Base-by-base conservation (phyloP, 2,329 filamentous ascomycete species). In the Aspergillus sp. region DNA sequence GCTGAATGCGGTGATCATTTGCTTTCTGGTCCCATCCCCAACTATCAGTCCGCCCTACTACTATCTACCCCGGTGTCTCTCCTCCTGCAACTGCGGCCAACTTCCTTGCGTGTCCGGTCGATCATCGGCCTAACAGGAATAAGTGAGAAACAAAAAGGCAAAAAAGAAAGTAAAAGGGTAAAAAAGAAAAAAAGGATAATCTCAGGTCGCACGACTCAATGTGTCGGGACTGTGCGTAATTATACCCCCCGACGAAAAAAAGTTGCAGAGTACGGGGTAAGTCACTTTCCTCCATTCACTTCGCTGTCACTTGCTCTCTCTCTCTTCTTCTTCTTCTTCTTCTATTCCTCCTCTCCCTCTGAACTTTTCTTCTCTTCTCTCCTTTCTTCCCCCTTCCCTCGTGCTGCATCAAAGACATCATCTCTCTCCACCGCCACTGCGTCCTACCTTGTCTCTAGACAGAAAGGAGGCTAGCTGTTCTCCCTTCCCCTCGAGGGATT, bases 61-160 rank as follows among this genome's bases (percentile, higher is more conserved):
- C n/a, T n/a, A 7, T n/a, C 33, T 35, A 13, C 8, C 12, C 12
- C 12, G 9, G 19, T 35, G 9, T 7, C 33, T 35, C 33, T 35
- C 33, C 19, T 10, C 33, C 33, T 35, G 31, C 31, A 32, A 32
- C 31, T n/a, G 19, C 19, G 19, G 19, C 19, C 19, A 19, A 19
- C n/a, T 32, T 50, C 53, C 53, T 55, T 55, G 49, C 52, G 43
- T 46, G 10, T 26, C 28, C 37, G 31, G 52, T 50, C 50, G 54
- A 57, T 57, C 54, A 48, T 48, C 53, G 27, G 34, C 48, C 48
- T 37, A 19, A 19, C 19, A 19, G 19, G 19, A 19, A 19, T 19
- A 19, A 19, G 19, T 19, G 19, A 19, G 19, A 19, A 19, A 2
- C 19, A 19, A 19, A 19, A 19, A 19, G 19, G 19, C 19, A 19